phyloP scores from a whole-genome alignment of 1,284 basidiomycete genomes.

The Cutaneotrichosporon dermatis region DNA sequence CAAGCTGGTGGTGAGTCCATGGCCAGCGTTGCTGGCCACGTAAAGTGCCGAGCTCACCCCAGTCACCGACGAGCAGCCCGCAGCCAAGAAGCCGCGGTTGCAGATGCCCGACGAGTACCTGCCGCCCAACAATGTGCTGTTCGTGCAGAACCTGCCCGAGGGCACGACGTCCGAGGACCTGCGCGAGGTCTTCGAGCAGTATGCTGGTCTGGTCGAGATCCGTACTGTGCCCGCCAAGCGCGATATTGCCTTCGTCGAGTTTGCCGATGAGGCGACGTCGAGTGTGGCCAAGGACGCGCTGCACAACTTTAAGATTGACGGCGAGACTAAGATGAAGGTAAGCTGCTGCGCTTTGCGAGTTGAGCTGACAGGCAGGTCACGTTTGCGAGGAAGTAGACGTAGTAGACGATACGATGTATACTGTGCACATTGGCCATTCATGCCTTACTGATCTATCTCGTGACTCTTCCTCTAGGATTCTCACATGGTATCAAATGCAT shows the following conservation, averaged over 20 bases:
- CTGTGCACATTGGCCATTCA: background rate
- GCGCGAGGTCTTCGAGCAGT: conserved; percentile 82
- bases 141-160: conserved; percentile 89
- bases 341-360: background rate
- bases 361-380: conserved; percentile 4
- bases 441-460: no score
- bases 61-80: conserved; percentile 6
- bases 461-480: no score
- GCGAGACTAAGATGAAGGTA: conserved; percentile 17
- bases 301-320: conserved; percentile 90
- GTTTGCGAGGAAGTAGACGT: conserved; percentile 13
- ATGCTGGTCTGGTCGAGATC: conserved; percentile 88
- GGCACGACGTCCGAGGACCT: conserved; percentile 85
- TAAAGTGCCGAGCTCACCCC: background rate
- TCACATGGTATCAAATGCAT: conserved; percentile 2
- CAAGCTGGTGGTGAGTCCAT: conserved; percentile 55
- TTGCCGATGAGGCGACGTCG: conserved; percentile 81
- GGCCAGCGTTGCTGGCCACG: no score
- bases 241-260: conserved; percentile 96
- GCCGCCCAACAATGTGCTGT: conserved; percentile 97
- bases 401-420: background rate
- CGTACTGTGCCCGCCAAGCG: conserved; percentile 93
- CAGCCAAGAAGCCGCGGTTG: conserved; percentile 57
- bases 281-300: conserved; percentile 85
- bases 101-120: conserved; percentile 99